phyloP scores from a whole-genome alignment of 129 eudicot genomes.

The Oenanthe sinensis region DNA sequence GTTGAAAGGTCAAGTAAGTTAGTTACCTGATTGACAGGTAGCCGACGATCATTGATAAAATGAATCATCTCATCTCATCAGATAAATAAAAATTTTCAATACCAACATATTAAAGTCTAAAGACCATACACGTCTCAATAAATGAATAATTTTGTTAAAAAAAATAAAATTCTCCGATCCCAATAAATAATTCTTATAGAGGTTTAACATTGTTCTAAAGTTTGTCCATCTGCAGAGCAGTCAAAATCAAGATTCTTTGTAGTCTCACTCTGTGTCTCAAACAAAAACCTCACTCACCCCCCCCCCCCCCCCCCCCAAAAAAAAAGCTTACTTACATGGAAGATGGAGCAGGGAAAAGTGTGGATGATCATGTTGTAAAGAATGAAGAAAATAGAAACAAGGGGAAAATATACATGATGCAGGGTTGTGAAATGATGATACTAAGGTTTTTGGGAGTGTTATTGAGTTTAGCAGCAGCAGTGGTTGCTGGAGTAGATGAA shows the following conservation, averaged over 20 bases:
- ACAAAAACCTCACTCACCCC: not conserved
- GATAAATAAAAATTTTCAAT: too few relatives aligned
- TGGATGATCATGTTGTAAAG: not conserved
- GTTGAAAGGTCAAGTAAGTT: too few relatives aligned
- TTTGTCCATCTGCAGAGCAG: not conserved
- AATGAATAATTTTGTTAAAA: too few relatives aligned
- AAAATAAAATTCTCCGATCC: too few relatives aligned
- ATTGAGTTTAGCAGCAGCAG: not conserved
- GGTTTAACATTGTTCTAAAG: not conserved
- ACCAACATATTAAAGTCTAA: too few relatives aligned
- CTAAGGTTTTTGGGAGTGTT: not conserved
- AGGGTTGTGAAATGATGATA: constrained; percentile 7
- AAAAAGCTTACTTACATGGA: not conserved
- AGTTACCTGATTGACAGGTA: too few relatives aligned
- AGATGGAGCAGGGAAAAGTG: not conserved
- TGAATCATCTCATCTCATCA: too few relatives aligned
- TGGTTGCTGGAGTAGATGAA: not conserved
- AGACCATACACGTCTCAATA: too few relatives aligned
- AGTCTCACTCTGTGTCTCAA: not conserved
- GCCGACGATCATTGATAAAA: too few relatives aligned
- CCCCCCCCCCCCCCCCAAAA: too few relatives aligned
- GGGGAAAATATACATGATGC: not conserved
- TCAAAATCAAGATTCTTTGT: too few relatives aligned
- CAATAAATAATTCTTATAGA: too few relatives aligned
- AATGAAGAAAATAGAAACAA: not conserved